A percentile compares a stretch with the other conserved stretches of the same genome.
phyloP scores from a whole-genome alignment of 202 grass and related monocot species.

The Digitaria exilis region DNA sequence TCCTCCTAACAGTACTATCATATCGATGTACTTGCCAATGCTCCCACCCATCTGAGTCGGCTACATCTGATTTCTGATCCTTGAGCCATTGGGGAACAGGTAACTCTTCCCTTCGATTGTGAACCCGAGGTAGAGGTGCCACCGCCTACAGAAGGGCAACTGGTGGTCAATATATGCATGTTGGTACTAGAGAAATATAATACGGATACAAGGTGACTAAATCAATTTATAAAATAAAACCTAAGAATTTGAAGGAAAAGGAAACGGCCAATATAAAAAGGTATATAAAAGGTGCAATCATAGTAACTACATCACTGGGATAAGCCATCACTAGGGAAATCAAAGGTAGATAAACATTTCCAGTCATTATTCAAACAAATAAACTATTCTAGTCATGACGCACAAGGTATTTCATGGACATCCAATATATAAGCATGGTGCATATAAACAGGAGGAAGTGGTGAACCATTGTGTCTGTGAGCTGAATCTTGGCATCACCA shows the following conservation, averaged over 20 bases:
- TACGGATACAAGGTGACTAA: too few relatives aligned
- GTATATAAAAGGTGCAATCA: too few relatives aligned
- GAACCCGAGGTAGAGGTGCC: too few relatives aligned
- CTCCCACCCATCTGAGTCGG: neutral
- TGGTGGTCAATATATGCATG: neutral
- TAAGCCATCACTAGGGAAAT: too few relatives aligned
- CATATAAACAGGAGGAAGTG: neutral
- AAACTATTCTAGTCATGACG: neutral
- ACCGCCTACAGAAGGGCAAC: neutral
- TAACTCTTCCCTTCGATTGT: neutral
- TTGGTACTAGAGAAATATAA: neutral
- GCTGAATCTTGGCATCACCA: neutral
- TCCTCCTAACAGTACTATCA: too few relatives aligned
- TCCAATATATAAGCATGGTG: neutral
- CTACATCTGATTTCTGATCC: neutral
- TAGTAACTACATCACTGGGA: too few relatives aligned
- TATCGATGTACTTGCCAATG: neutral
- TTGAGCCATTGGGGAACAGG: neutral
- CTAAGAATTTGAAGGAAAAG: neutral
- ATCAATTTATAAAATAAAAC: neutral
- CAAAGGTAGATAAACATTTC: too few relatives aligned
- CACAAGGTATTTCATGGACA: neutral
- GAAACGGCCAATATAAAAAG: neutral
- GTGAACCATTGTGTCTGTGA: neutral
- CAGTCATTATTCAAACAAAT: neutral